phyloP scores from a whole-genome alignment of 768 basidiomycete genomes.

The Pleurotus tuber-regium region DNA sequence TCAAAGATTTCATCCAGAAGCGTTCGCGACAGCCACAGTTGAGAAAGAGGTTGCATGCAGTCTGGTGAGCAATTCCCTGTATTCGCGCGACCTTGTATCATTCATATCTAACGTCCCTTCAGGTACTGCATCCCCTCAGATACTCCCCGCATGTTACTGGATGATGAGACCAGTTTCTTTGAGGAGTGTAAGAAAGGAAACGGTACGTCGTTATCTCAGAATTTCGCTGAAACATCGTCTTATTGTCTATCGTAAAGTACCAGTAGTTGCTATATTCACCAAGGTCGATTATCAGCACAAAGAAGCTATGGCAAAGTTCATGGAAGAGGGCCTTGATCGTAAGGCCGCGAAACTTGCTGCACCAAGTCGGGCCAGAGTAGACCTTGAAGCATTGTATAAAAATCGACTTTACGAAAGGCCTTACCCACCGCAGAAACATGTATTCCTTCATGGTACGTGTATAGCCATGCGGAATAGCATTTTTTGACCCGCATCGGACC shows the following conservation, averaged over 20 bases:
- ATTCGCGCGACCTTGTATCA: neutral
- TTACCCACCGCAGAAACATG: constrained; percentile 17
- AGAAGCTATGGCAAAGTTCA: constrained; percentile 16
- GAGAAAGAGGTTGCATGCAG: constrained; percentile 31
- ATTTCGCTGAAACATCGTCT: neutral
- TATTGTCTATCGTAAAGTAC: constrained; percentile 25
- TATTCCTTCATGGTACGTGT: constrained; percentile 15
- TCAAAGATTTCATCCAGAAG: constrained; percentile 29
- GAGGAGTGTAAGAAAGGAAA: constrained; percentile 20
- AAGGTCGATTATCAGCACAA: constrained; percentile 31
- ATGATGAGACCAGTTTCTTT: constrained; percentile 29
- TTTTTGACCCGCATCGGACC: neutral
- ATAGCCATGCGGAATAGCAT: neutral
- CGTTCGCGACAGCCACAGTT: constrained; percentile 17
- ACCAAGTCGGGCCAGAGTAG: neutral
- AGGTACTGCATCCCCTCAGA: constrained; percentile 39
- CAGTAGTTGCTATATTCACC: constrained; percentile 36
- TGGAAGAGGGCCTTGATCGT: constrained; percentile 12
- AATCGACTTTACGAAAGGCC: constrained; percentile 12
- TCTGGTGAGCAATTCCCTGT: constrained; percentile 30
- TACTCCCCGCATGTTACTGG: constrained; percentile 22
- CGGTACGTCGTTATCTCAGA: constrained; percentile 15
- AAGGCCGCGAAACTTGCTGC: constrained; percentile 11
- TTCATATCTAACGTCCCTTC: neutral
- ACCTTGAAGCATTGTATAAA: constrained; percentile 16